Conservation (phyloP, 73 alveolate genomes). For the Paramecium biaurelia region DNA sequence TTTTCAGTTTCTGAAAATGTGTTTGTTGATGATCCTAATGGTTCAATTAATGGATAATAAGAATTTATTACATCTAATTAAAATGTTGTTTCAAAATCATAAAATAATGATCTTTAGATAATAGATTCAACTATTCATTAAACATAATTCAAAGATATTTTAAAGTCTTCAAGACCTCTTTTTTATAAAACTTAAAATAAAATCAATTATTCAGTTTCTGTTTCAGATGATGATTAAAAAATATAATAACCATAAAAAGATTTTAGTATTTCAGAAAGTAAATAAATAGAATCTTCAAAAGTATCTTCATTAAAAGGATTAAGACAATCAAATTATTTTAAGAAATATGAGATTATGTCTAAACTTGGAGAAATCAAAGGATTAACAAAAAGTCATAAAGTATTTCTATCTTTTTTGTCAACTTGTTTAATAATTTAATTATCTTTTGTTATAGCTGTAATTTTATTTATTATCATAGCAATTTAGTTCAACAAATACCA, state of each 20-base stretch:
- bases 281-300: neutral
- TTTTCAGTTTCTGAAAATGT: neutral
- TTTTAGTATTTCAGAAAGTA: neutral
- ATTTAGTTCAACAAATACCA: neutral
- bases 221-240: neutral
- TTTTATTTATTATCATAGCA: neutral
- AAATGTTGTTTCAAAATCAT: neutral
- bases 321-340: neutral
- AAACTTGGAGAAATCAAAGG: neutral
- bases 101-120: neutral
- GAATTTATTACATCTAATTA: neutral
- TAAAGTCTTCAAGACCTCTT: neutral
- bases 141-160: neutral
- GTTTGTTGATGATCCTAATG: neutral
- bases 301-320: neutral
- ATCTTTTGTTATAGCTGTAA: neutral
- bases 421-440: neutral
- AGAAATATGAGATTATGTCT: neutral
- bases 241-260: neutral
- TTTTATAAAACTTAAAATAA: neutral
- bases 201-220: neutral
- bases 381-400: neutral
- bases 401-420: neutral
- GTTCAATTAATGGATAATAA: neutral
- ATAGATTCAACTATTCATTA: neutral